These are phyloP conservation scores for Boletus vermiculosoides DNA, from an alignment of 768 basidiomycete species.

Conservation along the genomic window DNA sequence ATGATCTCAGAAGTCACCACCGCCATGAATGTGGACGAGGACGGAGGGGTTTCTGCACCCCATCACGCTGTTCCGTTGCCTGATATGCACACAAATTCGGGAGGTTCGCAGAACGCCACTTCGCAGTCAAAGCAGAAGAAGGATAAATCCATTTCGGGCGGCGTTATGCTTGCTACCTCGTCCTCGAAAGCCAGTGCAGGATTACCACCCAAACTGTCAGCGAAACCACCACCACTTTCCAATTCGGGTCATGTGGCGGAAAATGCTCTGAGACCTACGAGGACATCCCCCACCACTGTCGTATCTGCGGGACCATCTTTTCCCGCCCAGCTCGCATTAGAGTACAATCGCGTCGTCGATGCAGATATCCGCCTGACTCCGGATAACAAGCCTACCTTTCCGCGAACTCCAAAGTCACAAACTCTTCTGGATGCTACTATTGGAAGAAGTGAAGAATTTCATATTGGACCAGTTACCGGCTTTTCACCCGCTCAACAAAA, in stretches of 20 bases:
- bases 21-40: conserved; percentile 3
- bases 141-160: conserved; percentile 14
- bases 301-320: conserved; percentile 9
- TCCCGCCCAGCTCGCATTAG: conserved; percentile 16
- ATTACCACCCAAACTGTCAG: conserved; percentile 2
- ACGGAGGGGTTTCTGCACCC: neutral
- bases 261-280: neutral
- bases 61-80: neutral
- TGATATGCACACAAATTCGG: neutral
- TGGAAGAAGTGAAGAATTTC: conserved; percentile 15
- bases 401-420: conserved; percentile 25
- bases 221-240: neutral
- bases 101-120: neutral
- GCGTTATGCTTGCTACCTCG: conserved; percentile 16
- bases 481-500: conserved; percentile 28
- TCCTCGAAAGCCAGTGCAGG: neutral
- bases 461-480: conserved; percentile 19
- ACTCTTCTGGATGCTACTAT: conserved; percentile 17
- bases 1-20: neutral
- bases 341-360: conserved; percentile 1
- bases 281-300: conserved; percentile 7
- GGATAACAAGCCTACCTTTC: conserved; percentile 8
- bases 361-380: conserved; percentile 3
- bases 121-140: conserved; percentile 4
- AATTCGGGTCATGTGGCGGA: neutral